phyloP scores from a whole-genome alignment of 2,329 filamentous ascomycete genomes.

The Xenoacremonium recifei region DNA sequence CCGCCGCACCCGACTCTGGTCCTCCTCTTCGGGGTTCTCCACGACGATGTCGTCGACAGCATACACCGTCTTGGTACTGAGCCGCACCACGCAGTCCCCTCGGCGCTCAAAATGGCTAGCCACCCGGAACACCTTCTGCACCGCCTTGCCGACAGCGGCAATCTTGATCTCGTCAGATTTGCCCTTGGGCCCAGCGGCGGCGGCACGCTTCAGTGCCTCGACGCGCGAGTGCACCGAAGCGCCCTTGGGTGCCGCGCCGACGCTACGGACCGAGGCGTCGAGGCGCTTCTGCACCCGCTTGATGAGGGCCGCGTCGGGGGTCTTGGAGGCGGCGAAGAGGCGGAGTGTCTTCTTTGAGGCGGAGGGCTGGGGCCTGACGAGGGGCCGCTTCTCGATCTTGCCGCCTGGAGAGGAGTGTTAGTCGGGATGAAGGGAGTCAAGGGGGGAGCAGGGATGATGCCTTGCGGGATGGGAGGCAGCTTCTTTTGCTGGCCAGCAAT shows the following conservation, averaged over 20 bases:
- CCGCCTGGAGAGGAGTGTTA: conserved; percentile 35
- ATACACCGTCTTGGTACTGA: conserved; percentile 62
- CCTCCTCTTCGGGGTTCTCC: conserved; percentile 36
- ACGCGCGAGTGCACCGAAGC: conserved; percentile 46
- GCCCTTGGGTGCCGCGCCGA: conserved; percentile 46
- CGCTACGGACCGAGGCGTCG: conserved; percentile 44
- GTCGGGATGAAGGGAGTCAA: conserved; percentile 1
- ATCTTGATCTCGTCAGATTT: conserved; percentile 49
- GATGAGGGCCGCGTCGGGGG: conserved; percentile 67
- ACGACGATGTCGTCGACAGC: conserved; percentile 65
- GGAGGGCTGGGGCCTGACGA: conserved; percentile 40
- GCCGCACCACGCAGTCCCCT: conserved; percentile 54
- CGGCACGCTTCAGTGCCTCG: conserved; percentile 37
- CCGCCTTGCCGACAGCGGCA: conserved; percentile 65
- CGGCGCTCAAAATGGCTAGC: conserved; percentile 65
- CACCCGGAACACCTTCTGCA: conserved; percentile 60
- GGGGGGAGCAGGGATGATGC: not conserved
- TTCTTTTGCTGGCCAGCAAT: not conserved
- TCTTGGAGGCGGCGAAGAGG: conserved; percentile 64
- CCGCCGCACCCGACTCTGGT: conserved; percentile 43
- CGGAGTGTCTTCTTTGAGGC: conserved; percentile 42
- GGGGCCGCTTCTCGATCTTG: conserved; percentile 49
- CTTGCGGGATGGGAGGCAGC: not conserved
- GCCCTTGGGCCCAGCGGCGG: conserved; percentile 21
- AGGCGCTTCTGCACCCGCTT: conserved; percentile 65